These are phyloP conservation scores for Ilyonectria robusta DNA, from an alignment of 2,329 filamentous ascomycete genomes.

Conservation along the genomic window DNA sequence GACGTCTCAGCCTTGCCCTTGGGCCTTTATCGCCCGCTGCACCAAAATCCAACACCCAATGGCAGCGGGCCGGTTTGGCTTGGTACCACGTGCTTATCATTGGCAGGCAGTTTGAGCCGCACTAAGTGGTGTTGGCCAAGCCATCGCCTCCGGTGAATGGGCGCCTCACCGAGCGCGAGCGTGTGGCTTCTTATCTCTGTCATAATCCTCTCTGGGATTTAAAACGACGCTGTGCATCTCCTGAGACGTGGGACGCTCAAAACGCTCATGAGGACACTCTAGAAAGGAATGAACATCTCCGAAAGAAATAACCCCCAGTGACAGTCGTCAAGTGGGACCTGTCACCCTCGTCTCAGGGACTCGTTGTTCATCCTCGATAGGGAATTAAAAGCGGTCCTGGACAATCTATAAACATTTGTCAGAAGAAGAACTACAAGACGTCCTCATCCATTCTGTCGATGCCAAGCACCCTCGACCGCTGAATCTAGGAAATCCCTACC, in stretches of 20 bases:
- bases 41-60: constrained; percentile 38
- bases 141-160: constrained; percentile 37
- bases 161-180: constrained; percentile 25
- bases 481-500: constrained; percentile 7
- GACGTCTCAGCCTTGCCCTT: constrained; percentile 35
- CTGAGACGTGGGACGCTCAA: constrained; percentile 29
- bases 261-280: constrained; percentile 22
- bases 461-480: background rate
- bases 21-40: constrained; percentile 37
- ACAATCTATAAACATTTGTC: background rate
- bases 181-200: constrained; percentile 43
- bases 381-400: background rate
- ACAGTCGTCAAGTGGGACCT: background rate
- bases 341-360: background rate
- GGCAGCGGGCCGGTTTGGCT: constrained; percentile 37
- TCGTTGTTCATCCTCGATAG: background rate
- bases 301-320: background rate
- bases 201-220: constrained; percentile 28
- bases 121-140: constrained; percentile 38
- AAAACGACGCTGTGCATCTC: constrained; percentile 24
- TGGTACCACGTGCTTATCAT: constrained; percentile 42
- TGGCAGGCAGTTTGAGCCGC: constrained; percentile 42
- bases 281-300: constrained; percentile 13
- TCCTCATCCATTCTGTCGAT: background rate
- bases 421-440: background rate